A percentile compares a stretch with the other conserved stretches of the same genome.
Conservation (phyloP, 352 stramenopile species). For the Pythium diclinum region DNA sequence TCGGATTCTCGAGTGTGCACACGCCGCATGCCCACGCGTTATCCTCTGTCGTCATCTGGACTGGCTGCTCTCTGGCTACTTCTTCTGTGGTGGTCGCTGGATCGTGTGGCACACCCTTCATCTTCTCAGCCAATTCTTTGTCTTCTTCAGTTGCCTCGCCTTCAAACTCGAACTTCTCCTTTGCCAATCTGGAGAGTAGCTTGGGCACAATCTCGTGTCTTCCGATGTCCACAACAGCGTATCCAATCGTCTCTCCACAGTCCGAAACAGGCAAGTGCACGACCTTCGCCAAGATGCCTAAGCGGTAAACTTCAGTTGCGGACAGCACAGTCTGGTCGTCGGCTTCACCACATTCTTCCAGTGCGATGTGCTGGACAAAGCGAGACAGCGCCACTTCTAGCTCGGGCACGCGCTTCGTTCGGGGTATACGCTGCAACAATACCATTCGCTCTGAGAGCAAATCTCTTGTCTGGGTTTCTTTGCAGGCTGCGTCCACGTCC, state of each 20-base stretch:
- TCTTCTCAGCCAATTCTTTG: constrained; percentile 32
- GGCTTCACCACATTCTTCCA: constrained; percentile 73
- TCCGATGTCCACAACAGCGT: constrained; percentile 66
- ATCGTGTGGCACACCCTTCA: constrained; percentile 25
- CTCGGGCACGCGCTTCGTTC: constrained; percentile 42
- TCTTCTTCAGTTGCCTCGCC: constrained; percentile 47
- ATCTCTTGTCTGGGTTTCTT: constrained; percentile 31
- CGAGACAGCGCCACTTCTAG: constrained; percentile 44
- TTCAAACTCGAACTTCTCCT: constrained; percentile 61
- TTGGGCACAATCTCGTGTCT: constrained; percentile 58
- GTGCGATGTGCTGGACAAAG: constrained; percentile 58
- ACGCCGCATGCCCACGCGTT: constrained; percentile 58
- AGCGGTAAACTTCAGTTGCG: constrained; percentile 53
- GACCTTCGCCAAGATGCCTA: constrained; percentile 59
- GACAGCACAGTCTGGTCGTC: constrained; percentile 77
- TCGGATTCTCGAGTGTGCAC: constrained; percentile 68
- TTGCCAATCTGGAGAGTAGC: constrained; percentile 41
- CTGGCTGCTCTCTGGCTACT: constrained; percentile 16
- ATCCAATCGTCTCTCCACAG: constrained; percentile 46
- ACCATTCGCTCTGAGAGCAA: constrained; percentile 52
- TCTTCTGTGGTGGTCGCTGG: background rate
- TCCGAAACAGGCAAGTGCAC: constrained; percentile 55
- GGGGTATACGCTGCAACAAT: constrained; percentile 64
- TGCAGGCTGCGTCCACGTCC: constrained; percentile 46
- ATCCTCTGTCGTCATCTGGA: constrained; percentile 23